Percentiles rank a stretch among this genome's conserved stretches.
Evolutionary conservation across 2,329 filamentous ascomycete genomes (phyloP).

Genomic region (Cercospora sesami): DNA sequence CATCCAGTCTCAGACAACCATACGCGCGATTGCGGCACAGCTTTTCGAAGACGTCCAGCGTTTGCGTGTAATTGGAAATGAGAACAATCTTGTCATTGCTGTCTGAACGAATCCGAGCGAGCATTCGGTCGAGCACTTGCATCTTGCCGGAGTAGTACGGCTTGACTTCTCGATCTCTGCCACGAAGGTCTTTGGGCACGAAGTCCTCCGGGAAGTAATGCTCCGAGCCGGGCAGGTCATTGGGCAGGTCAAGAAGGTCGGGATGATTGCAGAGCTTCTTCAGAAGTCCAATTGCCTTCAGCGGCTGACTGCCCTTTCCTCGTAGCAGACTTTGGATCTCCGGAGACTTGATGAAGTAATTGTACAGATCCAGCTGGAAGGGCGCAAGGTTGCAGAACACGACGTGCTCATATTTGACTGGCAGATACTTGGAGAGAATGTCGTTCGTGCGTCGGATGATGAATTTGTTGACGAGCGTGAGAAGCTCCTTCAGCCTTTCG

Average conservation of each 20-base stretch:
- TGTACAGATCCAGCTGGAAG: conserved; percentile 92
- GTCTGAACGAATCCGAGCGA: conserved; percentile 89
- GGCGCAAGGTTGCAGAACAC: conserved; percentile 94
- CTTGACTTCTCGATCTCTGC: conserved; percentile 87
- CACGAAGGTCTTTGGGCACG: conserved; percentile 80
- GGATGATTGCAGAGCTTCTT: conserved; percentile 99
- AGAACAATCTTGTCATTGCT: conserved; percentile 99
- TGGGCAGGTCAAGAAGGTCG: conserved; percentile 78
- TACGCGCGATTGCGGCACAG: conserved; percentile 84
- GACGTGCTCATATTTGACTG: conserved; percentile 98
- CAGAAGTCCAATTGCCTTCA: conserved; percentile 93
- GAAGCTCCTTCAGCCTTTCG: conserved; percentile 75
- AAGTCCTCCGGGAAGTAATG: conserved; percentile 80
- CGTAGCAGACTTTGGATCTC: conserved; percentile 88
- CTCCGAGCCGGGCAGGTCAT: conserved; percentile 86
- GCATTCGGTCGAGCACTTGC: conserved; percentile 92
- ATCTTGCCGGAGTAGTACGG: conserved; percentile 98
- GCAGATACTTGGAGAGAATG: conserved; percentile 94
- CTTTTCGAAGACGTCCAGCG: conserved; percentile 88
- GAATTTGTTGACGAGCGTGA: conserved; percentile 91
- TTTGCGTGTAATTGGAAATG: conserved; percentile 98
- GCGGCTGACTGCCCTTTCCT: conserved; percentile 90
- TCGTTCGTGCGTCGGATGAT: conserved; percentile 98
- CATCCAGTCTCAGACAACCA: conserved; percentile 84
- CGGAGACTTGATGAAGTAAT: conserved; percentile 93